Percentiles rank a stretch among this genome's conserved stretches.
Evolutionary conservation across 139 green algal species (phyloP).

Genomic region (Auxenochlorella pyrenoidosa): DNA sequence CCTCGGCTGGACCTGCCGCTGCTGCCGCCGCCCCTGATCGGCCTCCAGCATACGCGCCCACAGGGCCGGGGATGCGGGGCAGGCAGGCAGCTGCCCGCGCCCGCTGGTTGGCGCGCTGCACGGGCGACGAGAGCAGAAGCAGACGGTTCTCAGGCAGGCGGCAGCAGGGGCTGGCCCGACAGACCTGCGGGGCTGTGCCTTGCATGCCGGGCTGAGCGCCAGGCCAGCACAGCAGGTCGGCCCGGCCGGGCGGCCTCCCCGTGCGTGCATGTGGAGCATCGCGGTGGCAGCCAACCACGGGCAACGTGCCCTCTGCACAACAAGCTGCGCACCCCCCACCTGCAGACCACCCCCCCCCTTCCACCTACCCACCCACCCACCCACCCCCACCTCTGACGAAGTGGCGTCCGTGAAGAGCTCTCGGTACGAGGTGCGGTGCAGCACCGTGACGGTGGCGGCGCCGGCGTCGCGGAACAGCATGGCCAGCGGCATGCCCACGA

Average conservation of each 20-base stretch:
- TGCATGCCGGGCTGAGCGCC: not conserved
- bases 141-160: not conserved
- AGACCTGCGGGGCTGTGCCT: not conserved
- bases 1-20: slow-evolving; percentile 7
- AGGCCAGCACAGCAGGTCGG: not conserved
- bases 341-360: not conserved
- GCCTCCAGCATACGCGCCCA: not conserved
- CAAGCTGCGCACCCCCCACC: not conserved
- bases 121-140: not conserved
- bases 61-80: slow-evolving; percentile 33
- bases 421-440: slow-evolving; percentile 59
- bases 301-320: not conserved
- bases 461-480: slow-evolving; percentile 86
- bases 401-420: slow-evolving; percentile 48
- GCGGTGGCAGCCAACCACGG: not conserved
- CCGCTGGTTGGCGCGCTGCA: slow-evolving; percentile 35
- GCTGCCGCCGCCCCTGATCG: not conserved
- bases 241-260: not conserved
- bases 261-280: too few species aligned
- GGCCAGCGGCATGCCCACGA: slow-evolving; percentile 95
- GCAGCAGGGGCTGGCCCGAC: not conserved
- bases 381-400: not conserved
- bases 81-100: slow-evolving; percentile 38
- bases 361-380: not conserved
- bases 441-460: slow-evolving; percentile 82